Conservation (phyloP, 2,329 filamentous ascomycete genomes). For the Berkeleyomyces rouxiae region DNA sequence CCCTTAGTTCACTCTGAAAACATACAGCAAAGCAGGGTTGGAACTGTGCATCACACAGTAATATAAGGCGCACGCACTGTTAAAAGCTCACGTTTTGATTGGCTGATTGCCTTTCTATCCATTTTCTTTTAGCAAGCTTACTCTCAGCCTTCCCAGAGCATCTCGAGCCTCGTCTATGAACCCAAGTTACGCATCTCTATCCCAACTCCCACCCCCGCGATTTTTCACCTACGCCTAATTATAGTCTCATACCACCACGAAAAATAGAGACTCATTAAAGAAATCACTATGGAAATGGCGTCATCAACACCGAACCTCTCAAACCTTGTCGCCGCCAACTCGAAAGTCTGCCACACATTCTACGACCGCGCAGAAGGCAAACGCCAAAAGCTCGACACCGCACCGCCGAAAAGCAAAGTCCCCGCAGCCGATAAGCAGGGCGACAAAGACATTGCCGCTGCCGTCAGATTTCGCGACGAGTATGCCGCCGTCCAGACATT, state of each 20-base stretch:
- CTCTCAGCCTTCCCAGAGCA: not conserved
- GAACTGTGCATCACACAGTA: no score
- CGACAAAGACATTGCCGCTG: conserved; percentile 20
- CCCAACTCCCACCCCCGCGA: not conserved
- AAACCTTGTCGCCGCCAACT: conserved; percentile 12
- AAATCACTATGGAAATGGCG: conserved; percentile 7
- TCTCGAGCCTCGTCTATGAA: not conserved
- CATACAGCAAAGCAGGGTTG: no score
- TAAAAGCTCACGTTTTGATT: not conserved
- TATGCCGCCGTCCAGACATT: conserved; percentile 65
- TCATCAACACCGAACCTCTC: conserved; percentile 9
- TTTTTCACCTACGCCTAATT: not conserved
- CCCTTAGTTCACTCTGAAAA: no score
- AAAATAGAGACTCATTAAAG: not conserved
- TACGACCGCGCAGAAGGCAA: conserved; percentile 19
- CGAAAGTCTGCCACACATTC: conserved; percentile 9
- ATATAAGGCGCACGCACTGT: not conserved
- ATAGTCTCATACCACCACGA: not conserved
- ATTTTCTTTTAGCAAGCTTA: not conserved
- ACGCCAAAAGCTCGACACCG: conserved; percentile 24
- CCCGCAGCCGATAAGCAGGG: not conserved
- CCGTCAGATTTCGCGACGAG: conserved; percentile 47
- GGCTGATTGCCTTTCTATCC: not conserved
- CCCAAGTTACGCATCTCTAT: not conserved
- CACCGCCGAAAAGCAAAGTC: conserved; percentile 15